Base-by-base conservation (phyloP, 164 flowering plant genomes). In the Aristolochia californica region DNA sequence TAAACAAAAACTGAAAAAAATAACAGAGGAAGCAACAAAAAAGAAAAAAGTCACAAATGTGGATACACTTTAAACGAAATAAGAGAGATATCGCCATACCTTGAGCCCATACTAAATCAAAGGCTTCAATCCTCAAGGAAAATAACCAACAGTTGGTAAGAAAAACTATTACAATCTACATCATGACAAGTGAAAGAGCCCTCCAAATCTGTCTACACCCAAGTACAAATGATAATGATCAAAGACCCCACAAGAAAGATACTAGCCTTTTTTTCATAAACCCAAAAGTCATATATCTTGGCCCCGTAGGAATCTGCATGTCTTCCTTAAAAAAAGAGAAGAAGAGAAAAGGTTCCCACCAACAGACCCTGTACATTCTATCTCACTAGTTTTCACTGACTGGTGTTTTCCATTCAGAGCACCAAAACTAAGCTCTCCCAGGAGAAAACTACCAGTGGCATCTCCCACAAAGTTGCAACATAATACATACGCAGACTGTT, bases 361-460 rank as follows among this genome's bases (percentile, higher is more conserved):
- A 51, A 28, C 27, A 45, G 28, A 45, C 50, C 60, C 74, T 65
- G 75, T 68, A 75, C 72, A 72, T 62, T 59, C 63, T 66, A 66
- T 40, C 67, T 54, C 62, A 56, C 62, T 60, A 48, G 58, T 50
- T 52, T 34, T 58, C 52, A 52, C 45, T n/a, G n/a, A 21, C 53
- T 47, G 68, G 70, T 67, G 65, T 70, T 67, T 50, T 57, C 69
- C 64, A 57, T 56, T 55, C 22, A 67, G 75, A 73, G 77, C 77
- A 73, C 66, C 68, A 76, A 76, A 73, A 73, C 59, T 58, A 68
- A 66, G 75, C 75, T 69, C 77, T 47, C 66, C 63, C 53, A 56
- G 60, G 55, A 68, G 67, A 56, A 57, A 66, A 57, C 65, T 60
- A 61, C 71, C 72, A 68, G 70, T 56, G 56, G 55, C 60, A 67